A percentile compares a stretch with the other conserved stretches of the same genome.
These are phyloP conservation scores for Suillus americanus DNA, from an alignment of 768 basidiomycete species.

Conservation along the genomic window DNA sequence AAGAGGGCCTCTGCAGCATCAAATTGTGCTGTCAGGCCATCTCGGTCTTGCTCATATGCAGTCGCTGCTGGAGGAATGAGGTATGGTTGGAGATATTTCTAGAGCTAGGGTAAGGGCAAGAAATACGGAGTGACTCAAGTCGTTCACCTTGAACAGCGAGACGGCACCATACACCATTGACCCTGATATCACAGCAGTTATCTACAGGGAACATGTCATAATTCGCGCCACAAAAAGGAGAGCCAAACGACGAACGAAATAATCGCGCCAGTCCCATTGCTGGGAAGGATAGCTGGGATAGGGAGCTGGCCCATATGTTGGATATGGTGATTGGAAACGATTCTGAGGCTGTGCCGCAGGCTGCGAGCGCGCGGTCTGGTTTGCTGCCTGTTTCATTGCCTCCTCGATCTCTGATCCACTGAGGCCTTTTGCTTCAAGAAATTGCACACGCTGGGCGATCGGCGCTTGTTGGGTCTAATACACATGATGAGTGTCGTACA, in stretches of 20 bases:
- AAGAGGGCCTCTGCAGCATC: slow-evolving; percentile 83
- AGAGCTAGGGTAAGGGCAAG: slow-evolving; percentile 7
- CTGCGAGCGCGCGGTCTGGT: slow-evolving; percentile 17
- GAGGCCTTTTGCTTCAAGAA: slow-evolving; percentile 94
- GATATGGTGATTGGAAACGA: slow-evolving; percentile 30
- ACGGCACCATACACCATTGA: slow-evolving; percentile 78
- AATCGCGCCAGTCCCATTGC: slow-evolving; percentile 94
- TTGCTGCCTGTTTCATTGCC: slow-evolving; percentile 67
- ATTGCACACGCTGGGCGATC: slow-evolving; percentile 82
- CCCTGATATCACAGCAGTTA: slow-evolving; percentile 90
- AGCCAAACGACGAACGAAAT: slow-evolving; percentile 67
- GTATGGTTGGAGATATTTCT: slow-evolving; percentile 93
- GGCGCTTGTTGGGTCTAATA: slow-evolving; percentile 73
- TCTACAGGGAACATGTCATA: slow-evolving; percentile 47
- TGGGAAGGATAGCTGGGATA: slow-evolving; percentile 41
- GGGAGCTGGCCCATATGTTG: slow-evolving; percentile 45
- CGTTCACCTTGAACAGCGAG: slow-evolving; percentile 70
- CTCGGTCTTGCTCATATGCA: slow-evolving; percentile 86
- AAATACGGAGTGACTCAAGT: slow-evolving; percentile 9
- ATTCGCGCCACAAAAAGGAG: neutral
- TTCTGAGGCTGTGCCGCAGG: slow-evolving; percentile 17
- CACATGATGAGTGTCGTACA: slow-evolving; percentile 8
- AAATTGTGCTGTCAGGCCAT: slow-evolving; percentile 84
- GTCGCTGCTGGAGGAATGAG: slow-evolving; percentile 85
- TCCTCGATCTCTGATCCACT: slow-evolving; percentile 81